Evolutionary conservation across 2,329 filamentous ascomycete genomes (phyloP).

Genomic region (Fusarium pseudocircinatum): DNA sequence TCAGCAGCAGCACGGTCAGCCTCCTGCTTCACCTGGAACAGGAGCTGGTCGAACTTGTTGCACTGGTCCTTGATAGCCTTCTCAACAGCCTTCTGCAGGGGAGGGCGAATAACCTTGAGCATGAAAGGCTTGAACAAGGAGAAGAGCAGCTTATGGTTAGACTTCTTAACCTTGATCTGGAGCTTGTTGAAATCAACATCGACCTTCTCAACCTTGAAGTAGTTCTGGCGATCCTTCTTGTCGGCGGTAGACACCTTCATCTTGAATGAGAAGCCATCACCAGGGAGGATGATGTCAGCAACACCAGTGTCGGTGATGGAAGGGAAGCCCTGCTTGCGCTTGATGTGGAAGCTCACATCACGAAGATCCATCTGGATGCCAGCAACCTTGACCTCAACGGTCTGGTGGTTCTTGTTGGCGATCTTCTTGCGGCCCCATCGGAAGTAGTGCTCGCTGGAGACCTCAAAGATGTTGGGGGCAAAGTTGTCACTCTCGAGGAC

Average conservation of each 20-base stretch:
- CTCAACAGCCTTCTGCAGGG: conserved; percentile 86
- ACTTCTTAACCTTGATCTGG: conserved; percentile 91
- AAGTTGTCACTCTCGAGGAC: conserved; percentile 97
- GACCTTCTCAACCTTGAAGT: conserved; percentile 95
- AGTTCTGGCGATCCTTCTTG: conserved; percentile 78
- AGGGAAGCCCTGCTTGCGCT: conserved; percentile 94
- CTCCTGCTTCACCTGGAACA: conserved; percentile 84
- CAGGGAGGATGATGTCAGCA: conserved; percentile 87
- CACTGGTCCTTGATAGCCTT: conserved; percentile 88
- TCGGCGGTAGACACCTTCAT: conserved; percentile 86
- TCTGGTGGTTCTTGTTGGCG: conserved; percentile 82
- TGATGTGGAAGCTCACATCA: conserved; percentile 94
- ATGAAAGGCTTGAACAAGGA: conserved; percentile 86
- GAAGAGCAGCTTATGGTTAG: conserved; percentile 93
- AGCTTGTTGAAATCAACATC: conserved; percentile 83
- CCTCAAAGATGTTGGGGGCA: conserved; percentile 89
- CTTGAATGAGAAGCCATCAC: conserved; percentile 90
- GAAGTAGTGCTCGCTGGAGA: conserved; percentile 93
- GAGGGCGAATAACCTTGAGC: conserved; percentile 84
- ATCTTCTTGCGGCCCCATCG: conserved; percentile 92
- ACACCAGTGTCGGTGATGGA: conserved; percentile 87
- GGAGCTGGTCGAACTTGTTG: conserved; percentile 75
- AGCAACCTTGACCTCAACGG: conserved; percentile 82
- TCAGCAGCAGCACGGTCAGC: conserved; percentile 77
- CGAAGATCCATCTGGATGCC: conserved; percentile 92